A percentile compares a stretch with the other conserved stretches of the same genome.
Conservation (phyloP, 1,139 yeast species). For the Debaryomyces nepalensis region DNA sequence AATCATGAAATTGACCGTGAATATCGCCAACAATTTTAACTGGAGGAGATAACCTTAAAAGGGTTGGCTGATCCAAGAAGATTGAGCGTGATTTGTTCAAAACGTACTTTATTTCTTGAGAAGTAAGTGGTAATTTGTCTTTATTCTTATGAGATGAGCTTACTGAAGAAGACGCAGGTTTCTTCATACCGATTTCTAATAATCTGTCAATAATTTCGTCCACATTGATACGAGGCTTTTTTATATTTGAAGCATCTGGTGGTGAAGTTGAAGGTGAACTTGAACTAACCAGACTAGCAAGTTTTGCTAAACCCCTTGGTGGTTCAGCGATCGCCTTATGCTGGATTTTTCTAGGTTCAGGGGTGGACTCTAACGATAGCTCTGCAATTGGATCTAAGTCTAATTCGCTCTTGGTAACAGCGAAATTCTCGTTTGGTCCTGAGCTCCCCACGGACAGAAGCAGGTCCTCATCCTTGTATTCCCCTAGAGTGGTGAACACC, state of each 20-base stretch:
- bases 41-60: constrained; percentile 89
- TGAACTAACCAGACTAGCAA: constrained; percentile 23
- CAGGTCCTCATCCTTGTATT: constrained; percentile 45
- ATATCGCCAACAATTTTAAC: constrained; percentile 98
- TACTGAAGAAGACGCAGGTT: constrained; percentile 23
- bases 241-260: constrained; percentile 13
- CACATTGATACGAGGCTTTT: constrained; percentile 43
- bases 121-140: constrained; percentile 49
- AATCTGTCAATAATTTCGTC: constrained; percentile 61
- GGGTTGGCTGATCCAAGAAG: constrained; percentile 84
- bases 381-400: constrained; percentile 50
- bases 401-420: constrained; percentile 8
- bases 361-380: constrained; percentile 40
- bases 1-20: constrained; percentile 94
- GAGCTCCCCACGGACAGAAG: constrained; percentile 41
- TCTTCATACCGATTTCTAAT: constrained; percentile 47
- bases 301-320: neutral
- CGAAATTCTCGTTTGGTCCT: constrained; percentile 5
- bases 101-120: constrained; percentile 64
- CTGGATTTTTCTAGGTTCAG: constrained; percentile 29
- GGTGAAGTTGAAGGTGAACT: constrained; percentile 34
- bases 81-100: constrained; percentile 84
- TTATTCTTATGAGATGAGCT: constrained; percentile 35
- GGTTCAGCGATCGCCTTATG: neutral
- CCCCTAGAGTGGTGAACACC: constrained; percentile 40